Evolutionary conservation across 441 rosid genomes (phyloP).

Genomic region (Capsella rubella): DNA sequence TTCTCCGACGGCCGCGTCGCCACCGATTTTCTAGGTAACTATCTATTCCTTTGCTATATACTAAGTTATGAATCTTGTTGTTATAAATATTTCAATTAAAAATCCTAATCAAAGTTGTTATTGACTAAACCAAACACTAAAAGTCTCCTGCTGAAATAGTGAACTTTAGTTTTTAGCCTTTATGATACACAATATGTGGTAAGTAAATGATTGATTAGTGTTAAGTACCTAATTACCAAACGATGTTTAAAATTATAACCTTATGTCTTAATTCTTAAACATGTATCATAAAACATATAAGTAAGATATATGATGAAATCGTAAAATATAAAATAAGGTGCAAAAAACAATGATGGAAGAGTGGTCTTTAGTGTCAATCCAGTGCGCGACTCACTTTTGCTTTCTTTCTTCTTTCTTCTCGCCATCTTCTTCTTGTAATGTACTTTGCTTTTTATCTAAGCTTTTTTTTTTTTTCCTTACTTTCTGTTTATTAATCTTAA

Average conservation of each 20-base stretch:
- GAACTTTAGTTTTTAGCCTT: background rate
- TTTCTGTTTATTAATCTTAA: slow-evolving; percentile 17
- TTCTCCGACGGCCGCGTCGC: slow-evolving; percentile 83
- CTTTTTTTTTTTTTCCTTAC: slow-evolving; percentile 17
- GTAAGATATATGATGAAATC: background rate
- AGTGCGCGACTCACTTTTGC: slow-evolving; percentile 38
- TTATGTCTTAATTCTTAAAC: background rate
- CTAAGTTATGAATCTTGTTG: background rate
- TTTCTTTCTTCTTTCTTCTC: background rate
- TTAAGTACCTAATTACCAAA: slow-evolving; percentile 7
- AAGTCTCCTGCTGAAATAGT: background rate
- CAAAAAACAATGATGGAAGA: slow-evolving; percentile 40
- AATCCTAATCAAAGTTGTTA: background rate
- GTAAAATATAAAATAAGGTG: slow-evolving; percentile 23
- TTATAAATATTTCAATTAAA: background rate
- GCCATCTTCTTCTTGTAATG: slow-evolving; percentile 29
- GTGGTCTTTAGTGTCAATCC: slow-evolving; percentile 38
- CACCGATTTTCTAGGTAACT: slow-evolving; percentile 71
- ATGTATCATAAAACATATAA: too few relatives aligned
- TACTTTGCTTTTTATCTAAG: slow-evolving; percentile 40
- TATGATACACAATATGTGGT: slow-evolving; percentile 13
- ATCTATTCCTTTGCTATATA: background rate
- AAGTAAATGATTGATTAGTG: slow-evolving; percentile 21
- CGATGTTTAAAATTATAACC: slow-evolving; percentile 8
- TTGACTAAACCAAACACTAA: background rate